Evolutionary conservation across 352 stramenopile species (phyloP), one percentile per base, ranked within the genome.

Genomic region (Globisporangium cystogenes): DNA sequence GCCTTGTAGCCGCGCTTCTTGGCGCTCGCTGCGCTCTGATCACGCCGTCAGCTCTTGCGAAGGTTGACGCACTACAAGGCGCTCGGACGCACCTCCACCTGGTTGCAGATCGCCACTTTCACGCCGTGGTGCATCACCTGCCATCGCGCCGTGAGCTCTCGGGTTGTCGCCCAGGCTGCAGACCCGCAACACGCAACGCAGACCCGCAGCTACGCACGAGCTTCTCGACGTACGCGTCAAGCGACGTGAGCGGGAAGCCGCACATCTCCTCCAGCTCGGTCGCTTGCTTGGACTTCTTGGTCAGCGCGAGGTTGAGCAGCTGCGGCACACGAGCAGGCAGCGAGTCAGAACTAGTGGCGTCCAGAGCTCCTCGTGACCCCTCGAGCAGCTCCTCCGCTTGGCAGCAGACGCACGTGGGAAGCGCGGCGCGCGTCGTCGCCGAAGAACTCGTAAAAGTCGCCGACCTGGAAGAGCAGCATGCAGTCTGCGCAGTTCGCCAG

Each of bases 381-480:
- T 2, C 26, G 26, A 29, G 26, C 26, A 29, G 26, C 26, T 29
- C 26, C 26, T 29, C 26, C 3, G 26, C 26, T 2, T 29, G 5
- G 16, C 23, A 48, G n/a, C 27, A 5, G 4, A 39, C 40, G 48
- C 68, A 92, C 82, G 47, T 86, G 72, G 49, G 82, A 87, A 24
- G 76, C 82, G 23, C 74, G 70, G 12, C 78, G 59, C 10, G 82
- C 82, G 51, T 92, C 82, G 35, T 88, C 78, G 6, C 78, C 74
- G 45, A 92, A 92, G 57, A 92, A 86, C 61, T 92, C 82, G 65
- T 90, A 92, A 27, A 92, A 92, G 51, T 92, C 82, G 44, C 81
- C 82, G 23, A 92, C 82, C 72, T 92, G 82, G 52, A 90, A 92
- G 8, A 92, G 60, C 39, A 92, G 53, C 76, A 92, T 82, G 50